Evolutionary conservation across 352 stramenopile species (phyloP).

Genomic region (Saprolegnia diclina): DNA sequence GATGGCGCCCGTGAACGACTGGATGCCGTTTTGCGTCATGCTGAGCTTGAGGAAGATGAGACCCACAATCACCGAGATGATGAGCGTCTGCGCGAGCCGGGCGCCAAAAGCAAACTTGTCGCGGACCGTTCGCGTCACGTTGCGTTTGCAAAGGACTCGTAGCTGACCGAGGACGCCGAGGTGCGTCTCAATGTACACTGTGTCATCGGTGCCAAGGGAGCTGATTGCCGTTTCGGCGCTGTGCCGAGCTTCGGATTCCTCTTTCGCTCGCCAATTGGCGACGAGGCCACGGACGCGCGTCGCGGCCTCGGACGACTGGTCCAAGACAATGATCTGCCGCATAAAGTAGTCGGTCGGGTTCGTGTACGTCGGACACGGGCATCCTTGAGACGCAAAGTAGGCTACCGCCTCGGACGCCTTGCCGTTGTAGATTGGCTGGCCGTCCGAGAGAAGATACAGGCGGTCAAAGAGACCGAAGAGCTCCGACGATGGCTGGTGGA

Average conservation of each 20-base stretch:
- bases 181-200: neutral
- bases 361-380: conserved; percentile 46
- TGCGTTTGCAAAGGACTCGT: conserved; percentile 39
- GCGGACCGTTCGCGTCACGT: conserved; percentile 38
- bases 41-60: conserved; percentile 47
- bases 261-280: conserved; percentile 32
- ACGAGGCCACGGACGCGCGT: conserved; percentile 36
- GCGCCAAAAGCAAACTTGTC: conserved; percentile 33
- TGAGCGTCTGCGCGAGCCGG: conserved; percentile 34
- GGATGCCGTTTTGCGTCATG: conserved; percentile 37
- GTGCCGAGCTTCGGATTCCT: neutral
- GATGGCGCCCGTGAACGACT: conserved; percentile 41
- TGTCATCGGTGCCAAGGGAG: conserved; percentile 21
- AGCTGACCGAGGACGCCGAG: conserved; percentile 35
- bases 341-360: conserved; percentile 69
- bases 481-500: conserved; percentile 77
- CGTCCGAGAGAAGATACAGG: conserved; percentile 50
- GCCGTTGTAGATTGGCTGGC: conserved; percentile 51
- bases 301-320: conserved; percentile 39
- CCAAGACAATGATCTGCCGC: conserved; percentile 41
- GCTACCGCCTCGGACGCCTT: conserved; percentile 40
- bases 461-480: conserved; percentile 50
- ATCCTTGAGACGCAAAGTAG: conserved; percentile 53
- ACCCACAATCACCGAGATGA: conserved; percentile 37
- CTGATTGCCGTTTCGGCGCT: conserved; percentile 4